Percentiles rank a stretch among this genome's conserved stretches.
These are phyloP conservation scores for Aspergillus versicolor DNA, from an alignment of 2,329 filamentous ascomycete species.

Conservation along the genomic window DNA sequence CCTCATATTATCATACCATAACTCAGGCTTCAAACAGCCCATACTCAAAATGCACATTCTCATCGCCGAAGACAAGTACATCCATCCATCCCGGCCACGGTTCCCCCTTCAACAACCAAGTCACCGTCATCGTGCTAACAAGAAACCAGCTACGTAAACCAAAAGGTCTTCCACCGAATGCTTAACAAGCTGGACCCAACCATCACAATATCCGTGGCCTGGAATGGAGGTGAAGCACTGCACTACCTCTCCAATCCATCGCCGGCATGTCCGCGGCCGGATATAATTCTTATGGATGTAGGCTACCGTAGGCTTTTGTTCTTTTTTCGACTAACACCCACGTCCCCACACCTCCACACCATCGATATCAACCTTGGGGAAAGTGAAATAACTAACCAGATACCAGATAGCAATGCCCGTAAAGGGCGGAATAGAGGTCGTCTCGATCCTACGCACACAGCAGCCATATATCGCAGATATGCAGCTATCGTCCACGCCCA, in stretches of 20 bases:
- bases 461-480: not conserved
- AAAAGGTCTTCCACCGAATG: not conserved
- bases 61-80: constrained; percentile 10
- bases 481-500: not conserved
- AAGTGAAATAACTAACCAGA: not conserved
- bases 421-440: constrained; percentile 1
- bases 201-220: not conserved
- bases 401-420: constrained; percentile 4
- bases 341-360: too few species aligned
- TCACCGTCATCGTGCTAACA: not conserved
- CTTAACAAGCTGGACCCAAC: not conserved
- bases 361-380: too few species aligned
- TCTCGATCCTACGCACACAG: constrained; percentile 1
- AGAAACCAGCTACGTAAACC: not conserved
- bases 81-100: not conserved
- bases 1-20: not conserved
- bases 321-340: not conserved
- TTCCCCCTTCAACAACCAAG: not conserved
- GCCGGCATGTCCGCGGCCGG: not conserved
- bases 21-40: not conserved
- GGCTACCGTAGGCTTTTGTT: too few species aligned
- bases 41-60: constrained; percentile 6
- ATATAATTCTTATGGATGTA: constrained; percentile 12
- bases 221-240: constrained; percentile 3
- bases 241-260: not conserved